Conservation (phyloP, 2,329 filamentous ascomycete genomes). For the Trichoderma gracile region DNA sequence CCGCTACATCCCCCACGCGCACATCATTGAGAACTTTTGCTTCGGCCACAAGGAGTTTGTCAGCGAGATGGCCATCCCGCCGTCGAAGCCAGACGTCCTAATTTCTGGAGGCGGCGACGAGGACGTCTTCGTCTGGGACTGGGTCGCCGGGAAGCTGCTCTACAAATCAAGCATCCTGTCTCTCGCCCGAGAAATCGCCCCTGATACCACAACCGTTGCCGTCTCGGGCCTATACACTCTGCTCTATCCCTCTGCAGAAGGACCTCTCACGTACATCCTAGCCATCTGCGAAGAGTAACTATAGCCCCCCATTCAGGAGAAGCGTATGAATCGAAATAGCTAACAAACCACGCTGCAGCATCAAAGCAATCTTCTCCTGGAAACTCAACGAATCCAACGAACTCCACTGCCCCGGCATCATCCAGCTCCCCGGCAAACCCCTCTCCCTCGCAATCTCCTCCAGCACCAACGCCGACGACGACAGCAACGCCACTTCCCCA, state of each 20-base stretch:
- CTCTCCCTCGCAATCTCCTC: slow-evolving; percentile 52
- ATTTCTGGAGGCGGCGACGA: slow-evolving; percentile 87
- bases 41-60: slow-evolving; percentile 87
- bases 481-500: slow-evolving; percentile 27
- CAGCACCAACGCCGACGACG: slow-evolving; percentile 15
- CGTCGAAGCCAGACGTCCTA: slow-evolving; percentile 58
- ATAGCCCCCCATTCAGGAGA: not conserved
- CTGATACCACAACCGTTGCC: slow-evolving; percentile 46
- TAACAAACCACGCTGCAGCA: slow-evolving; percentile 36
- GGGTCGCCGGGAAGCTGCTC: slow-evolving; percentile 59
- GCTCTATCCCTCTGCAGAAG: slow-evolving; percentile 35
- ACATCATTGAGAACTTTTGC: slow-evolving; percentile 88
- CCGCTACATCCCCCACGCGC: slow-evolving; percentile 74
- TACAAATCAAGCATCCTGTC: slow-evolving; percentile 55
- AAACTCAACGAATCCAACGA: slow-evolving; percentile 49
- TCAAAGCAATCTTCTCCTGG: slow-evolving; percentile 67
- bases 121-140: slow-evolving; percentile 79
- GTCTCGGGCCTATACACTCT: slow-evolving; percentile 47
- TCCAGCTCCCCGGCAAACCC: slow-evolving; percentile 64
- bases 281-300: slow-evolving; percentile 59
- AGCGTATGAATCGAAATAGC: not conserved
- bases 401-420: slow-evolving; percentile 48
- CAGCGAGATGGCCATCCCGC: slow-evolving; percentile 69
- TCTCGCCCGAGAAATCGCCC: slow-evolving; percentile 42
- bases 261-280: slow-evolving; percentile 45